These are phyloP conservation scores for Globisporangium okanoganense DNA, from an alignment of 352 stramenopile species.

Conservation along the genomic window DNA sequence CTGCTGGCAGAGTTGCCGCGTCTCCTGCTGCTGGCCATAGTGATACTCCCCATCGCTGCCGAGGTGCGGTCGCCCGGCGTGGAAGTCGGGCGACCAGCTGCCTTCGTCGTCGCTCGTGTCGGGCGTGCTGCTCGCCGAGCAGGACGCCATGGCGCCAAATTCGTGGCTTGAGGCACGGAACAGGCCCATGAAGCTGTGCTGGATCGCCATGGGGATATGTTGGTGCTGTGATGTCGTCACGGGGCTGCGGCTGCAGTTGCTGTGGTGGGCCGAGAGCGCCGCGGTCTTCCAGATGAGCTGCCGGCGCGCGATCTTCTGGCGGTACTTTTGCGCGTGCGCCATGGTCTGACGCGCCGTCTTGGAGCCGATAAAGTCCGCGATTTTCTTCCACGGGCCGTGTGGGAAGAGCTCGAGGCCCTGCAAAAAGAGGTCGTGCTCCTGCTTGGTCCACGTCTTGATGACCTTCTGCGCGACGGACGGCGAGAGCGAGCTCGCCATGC, in stretches of 20 bases:
- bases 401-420: conserved; percentile 24
- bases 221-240: conserved; percentile 31
- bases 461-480: conserved; percentile 17
- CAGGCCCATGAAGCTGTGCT: conserved; percentile 11
- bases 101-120: conserved; percentile 19
- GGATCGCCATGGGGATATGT: neutral
- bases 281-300: conserved; percentile 21
- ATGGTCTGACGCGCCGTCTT: conserved; percentile 24
- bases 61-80: neutral
- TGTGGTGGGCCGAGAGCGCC: conserved; percentile 6
- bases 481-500: conserved; percentile 15
- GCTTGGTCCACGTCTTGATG: conserved; percentile 24
- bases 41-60: neutral
- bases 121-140: conserved; percentile 9
- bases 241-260: neutral
- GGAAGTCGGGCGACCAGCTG: conserved; percentile 6
- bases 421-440: conserved; percentile 26
- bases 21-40: neutral
- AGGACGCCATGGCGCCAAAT: conserved; percentile 6
- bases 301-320: conserved; percentile 23
- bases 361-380: conserved; percentile 22
- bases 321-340: conserved; percentile 32
- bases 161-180: conserved; percentile 7
- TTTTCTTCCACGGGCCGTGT: conserved; percentile 22
- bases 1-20: neutral